A percentile compares a stretch with the other conserved stretches of the same genome.
Conservation (phyloP, 305 asterid genomes). For the Fraxinus angustifolia region DNA sequence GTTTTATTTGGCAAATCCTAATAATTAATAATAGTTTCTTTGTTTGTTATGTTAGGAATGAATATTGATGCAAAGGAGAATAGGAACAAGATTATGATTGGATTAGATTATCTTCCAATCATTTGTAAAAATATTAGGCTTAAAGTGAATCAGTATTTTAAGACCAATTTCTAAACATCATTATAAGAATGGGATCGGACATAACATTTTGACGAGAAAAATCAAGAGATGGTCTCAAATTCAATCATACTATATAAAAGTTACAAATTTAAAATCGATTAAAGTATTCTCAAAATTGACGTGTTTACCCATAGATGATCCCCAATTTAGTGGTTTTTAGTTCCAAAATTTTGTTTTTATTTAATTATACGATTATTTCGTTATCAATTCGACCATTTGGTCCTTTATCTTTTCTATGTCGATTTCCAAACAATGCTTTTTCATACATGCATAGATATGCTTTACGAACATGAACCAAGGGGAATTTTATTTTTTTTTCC, state of each 20-base stretch:
- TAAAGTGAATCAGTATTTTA: neutral
- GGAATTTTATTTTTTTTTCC: neutral
- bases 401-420: neutral
- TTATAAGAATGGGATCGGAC: neutral
- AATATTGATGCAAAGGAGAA: slow-evolving; percentile 15
- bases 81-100: neutral
- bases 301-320: neutral
- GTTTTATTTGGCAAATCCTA: neutral
- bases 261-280: neutral
- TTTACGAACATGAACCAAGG: neutral
- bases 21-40: slow-evolving; percentile 13
- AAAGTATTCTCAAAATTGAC: neutral
- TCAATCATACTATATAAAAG: neutral
- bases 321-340: neutral
- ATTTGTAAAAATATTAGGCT: slow-evolving; percentile 21
- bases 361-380: neutral
- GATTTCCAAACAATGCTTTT: neutral
- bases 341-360: neutral
- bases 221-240: neutral
- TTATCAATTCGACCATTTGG: neutral
- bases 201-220: neutral
- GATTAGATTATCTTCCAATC: slow-evolving; percentile 19
- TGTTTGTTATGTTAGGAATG: slow-evolving; percentile 8
- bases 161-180: neutral
- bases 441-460: neutral